Evolutionary conservation across 306 rosid species (phyloP), one percentile per base, ranked within the genome.

Genomic region (Corylus heterophylla): DNA sequence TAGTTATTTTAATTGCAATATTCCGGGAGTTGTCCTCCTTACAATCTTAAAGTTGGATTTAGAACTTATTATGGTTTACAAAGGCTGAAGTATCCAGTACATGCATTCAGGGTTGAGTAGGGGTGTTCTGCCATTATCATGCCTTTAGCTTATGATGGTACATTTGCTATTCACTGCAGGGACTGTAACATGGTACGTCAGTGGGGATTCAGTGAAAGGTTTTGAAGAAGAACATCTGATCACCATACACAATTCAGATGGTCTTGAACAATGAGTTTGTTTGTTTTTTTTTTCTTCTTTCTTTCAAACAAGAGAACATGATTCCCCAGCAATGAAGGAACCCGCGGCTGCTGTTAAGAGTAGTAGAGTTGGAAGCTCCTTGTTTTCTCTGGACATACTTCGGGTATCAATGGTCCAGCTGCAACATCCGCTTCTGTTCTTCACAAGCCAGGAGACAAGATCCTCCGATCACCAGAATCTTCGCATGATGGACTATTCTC

Each of bases 221-320:
- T 68, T 86, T 69, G 98, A 91, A 80, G 91, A 92, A 74, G 97
- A 93, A 88, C 92, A 78, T 80, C 63, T 90, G 80, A 87, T 91
- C 75, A 64, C 93, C 48, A 83, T 93, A 69, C 80, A 59, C 64
- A 82, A 85, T 74, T 86, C 93, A 13, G 92, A 90, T 75, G 87
- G 79, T 78, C 78, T 78, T 54, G 85, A 85, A 59, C 85, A 80
- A 22, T 91, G 87, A 90, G 27, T 39, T 76, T 22, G 25, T 22
- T 22, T 22, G 25, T 22, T 22, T 22, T 22, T 22, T 22, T 22
- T 75, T 78, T 61, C 2, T 70, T 48, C 50, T 62, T 39, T 39
- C 6, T 39, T 39, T 3, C 4, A 39, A 39, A 39, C 3, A 47
- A 78, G 80, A 54, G 79, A 80, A 76, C 58, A 29, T 25, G 10